Base-by-base conservation (phyloP, 371 early-diverging fungal species). In the Mortierella sp. region DNA sequence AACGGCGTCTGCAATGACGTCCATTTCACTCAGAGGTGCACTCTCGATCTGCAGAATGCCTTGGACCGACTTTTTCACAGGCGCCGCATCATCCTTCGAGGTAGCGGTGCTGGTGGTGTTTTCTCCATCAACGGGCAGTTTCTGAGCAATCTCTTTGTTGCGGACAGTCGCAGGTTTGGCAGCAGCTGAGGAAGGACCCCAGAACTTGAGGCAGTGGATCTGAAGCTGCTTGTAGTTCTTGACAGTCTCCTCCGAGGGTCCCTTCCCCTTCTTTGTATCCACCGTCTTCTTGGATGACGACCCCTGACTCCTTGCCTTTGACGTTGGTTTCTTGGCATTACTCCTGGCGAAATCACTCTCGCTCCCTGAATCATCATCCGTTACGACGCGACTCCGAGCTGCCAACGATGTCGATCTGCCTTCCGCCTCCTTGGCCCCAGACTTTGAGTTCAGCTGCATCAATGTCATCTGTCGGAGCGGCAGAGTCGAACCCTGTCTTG, bases 1-100 rank as follows among this genome's bases (percentile, higher is more conserved):
- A 9, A 83, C 84, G 26, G 84, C 84, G 1, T 83, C 79, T 43
- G 79, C 79, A 67, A 83, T 76, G 43, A 83, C 84, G 55, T 83
- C 84, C 84, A 83, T 83, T 65, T 83, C 84, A 40, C 76, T 75
- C 40, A 83, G 37, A 11, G 84, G 84, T 0, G 84, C 73, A 4
- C 65, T 66, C 3, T 83, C 84, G 24, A 83, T 64, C 22, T 83
- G 76, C 40, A 83, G 45, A 11, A 79, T 34, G 26, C 76, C 64
- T 29, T 83, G 84, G 19, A 76, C 67, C 14, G 68, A 13, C 34
- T 70, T 76, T 24, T 64, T 68, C 9, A 34, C 16, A 6, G 75
- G 22, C n/a, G 24, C 48, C 7, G 48, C 37, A 2, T 19, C 50
- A 1, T 3, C 45, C n/a, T n/a, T n/a, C n/a, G n/a, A n/a, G n/a